Evolutionary conservation across 371 early-diverging fungal genomes (phyloP), one percentile per base, ranked within the genome.

Genomic region (Rhizopus delemar): DNA sequence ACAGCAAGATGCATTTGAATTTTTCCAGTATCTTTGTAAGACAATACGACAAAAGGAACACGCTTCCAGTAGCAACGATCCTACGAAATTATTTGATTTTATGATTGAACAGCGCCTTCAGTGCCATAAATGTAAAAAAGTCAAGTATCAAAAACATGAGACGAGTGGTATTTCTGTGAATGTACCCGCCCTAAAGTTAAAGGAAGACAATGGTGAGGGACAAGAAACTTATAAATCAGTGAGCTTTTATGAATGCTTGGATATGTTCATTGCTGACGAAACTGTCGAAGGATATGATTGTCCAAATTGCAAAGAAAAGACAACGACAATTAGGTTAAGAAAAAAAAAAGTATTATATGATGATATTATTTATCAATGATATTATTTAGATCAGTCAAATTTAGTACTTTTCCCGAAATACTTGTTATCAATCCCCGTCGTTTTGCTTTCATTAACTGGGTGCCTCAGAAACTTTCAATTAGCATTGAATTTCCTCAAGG

Each of bases 1-100:
- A 45, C 99, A 98, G 71, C 99, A 98, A 82, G 99, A 98, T 70
- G 95, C 97, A 0, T 94, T 86, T 71, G 99, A 98, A 73, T 97
- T 94, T 64, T 84, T 94, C 60, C 90, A 89, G 63, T 88, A 90
- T 56, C 63, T 96, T 41, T 62, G 83, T 53, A 89, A 89, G 45
- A 73, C 82, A 8, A 73, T 95, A 15, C 81, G 89, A 53, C 86
- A 90, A 66, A 87, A 86, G 51, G 93, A 95, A 55, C 87, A 88
- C 32, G 70, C 75, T 3, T 41, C 51, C 6, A 70, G 22, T 22
- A 22, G 61, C 68, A 51, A 56, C 13, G 91, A 93, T 57, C 94
- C 95, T 5, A 86, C 91, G 7, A 63, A 71, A 3, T 70, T 84
- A 3, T 96, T 95, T 73, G 82, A 92, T 45, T 96, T 94, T 57